Conservation (phyloP, 2,329 filamentous ascomycete species). For the Colletotrichum caudatum region DNA sequence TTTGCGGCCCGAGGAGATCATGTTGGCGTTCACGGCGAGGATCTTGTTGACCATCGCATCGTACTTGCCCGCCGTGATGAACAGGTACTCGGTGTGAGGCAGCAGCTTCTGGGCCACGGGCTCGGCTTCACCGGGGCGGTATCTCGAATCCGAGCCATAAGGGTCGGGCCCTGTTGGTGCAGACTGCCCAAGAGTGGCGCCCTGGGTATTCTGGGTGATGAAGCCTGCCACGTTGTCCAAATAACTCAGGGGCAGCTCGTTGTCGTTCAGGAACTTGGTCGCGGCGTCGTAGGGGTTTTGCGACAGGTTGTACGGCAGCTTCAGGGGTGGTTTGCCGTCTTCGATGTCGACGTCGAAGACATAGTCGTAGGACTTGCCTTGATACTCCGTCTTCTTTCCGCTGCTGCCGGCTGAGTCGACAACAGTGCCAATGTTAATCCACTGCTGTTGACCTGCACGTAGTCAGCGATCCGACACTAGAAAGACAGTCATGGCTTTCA, state of each 20-base stretch:
- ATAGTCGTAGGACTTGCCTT: conserved; percentile 92
- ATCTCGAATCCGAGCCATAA: conserved; percentile 82
- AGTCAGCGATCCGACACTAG: conserved; percentile 40
- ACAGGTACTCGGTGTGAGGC: conserved; percentile 83
- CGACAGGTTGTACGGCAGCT: conserved; percentile 92
- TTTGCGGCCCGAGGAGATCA: conserved; percentile 79
- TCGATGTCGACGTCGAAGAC: conserved; percentile 98
- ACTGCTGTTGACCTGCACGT: conserved; percentile 70
- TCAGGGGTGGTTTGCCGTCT: conserved; percentile 90
- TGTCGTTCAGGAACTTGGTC: conserved; percentile 89
- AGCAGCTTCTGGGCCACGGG: conserved; percentile 73
- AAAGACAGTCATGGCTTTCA: neutral
- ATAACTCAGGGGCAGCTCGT: conserved; percentile 88
- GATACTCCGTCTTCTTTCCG: conserved; percentile 79
- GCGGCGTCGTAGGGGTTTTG: conserved; percentile 94
- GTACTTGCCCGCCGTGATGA: conserved; percentile 80
- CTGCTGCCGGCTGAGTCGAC: conserved; percentile 89
- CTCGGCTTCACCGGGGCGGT: conserved; percentile 82
- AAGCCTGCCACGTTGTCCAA: conserved; percentile 94
- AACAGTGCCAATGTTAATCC: conserved; percentile 93
- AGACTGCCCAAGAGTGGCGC: conserved; percentile 80
- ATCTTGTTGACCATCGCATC: conserved; percentile 82
- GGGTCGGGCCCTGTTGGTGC: conserved; percentile 71
- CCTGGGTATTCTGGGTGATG: conserved; percentile 89
- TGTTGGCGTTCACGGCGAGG: conserved; percentile 77